Conservation (phyloP, 164 flowering plant genomes). For the Pachysandra terminalis region DNA sequence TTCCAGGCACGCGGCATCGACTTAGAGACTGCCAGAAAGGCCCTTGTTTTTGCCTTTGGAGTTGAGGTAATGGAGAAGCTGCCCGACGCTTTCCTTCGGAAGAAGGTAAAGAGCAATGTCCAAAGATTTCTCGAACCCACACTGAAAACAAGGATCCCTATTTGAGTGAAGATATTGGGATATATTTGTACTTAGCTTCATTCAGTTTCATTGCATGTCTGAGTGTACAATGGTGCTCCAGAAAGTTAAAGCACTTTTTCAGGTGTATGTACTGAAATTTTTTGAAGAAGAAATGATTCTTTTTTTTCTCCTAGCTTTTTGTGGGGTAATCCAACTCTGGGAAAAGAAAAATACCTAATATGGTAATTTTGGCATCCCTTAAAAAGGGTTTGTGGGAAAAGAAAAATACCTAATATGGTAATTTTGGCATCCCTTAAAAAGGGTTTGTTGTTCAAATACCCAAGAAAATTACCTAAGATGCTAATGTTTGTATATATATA, state of each 20-base stretch:
- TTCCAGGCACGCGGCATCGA: constrained; percentile 79
- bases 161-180: background rate
- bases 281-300: background rate
- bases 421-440: no score
- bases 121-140: constrained; percentile 44
- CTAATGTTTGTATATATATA: no score
- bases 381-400: no score
- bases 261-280: background rate
- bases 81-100: constrained; percentile 38
- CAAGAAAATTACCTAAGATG: no score
- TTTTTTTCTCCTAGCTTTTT: no score
- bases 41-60: constrained; percentile 79
- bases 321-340: no score
- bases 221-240: background rate
- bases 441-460: no score
- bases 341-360: no score
- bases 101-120: constrained; percentile 50
- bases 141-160: background rate
- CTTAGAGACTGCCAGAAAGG: constrained; percentile 60
- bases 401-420: no score
- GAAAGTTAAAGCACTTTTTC: background rate
- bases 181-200: background rate
- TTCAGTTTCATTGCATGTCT: background rate
- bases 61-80: constrained; percentile 66
- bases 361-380: no score